These are phyloP conservation scores for Ophiostoma piceae DNA, from an alignment of 2,329 filamentous ascomycete genomes.

Conservation along the genomic window DNA sequence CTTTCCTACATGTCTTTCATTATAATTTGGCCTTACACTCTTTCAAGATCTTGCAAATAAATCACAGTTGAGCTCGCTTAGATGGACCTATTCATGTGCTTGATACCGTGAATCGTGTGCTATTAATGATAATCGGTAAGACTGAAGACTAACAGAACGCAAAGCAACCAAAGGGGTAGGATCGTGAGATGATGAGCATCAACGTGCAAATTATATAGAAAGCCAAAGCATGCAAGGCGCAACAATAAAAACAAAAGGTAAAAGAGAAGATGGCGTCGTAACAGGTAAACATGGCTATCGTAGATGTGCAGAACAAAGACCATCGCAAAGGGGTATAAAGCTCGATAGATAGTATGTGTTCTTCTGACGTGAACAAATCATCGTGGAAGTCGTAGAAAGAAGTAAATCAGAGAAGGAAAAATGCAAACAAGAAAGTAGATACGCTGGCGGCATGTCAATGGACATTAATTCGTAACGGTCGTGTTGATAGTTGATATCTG, in stretches of 20 bases:
- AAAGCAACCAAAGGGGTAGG: background rate
- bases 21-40: background rate
- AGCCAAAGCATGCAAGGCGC: background rate
- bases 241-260: background rate
- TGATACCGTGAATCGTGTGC: background rate
- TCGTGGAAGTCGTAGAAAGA: background rate
- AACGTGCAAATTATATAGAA: background rate
- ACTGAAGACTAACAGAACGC: background rate
- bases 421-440: background rate
- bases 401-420: background rate
- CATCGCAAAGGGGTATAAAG: slow-evolving; percentile 13
- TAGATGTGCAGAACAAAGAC: slow-evolving; percentile 18
- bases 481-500: slow-evolving; percentile 6
- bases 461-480: slow-evolving; percentile 1
- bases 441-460: slow-evolving; percentile 1
- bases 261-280: slow-evolving; percentile 10
- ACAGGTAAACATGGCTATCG: background rate
- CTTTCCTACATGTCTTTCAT: background rate
- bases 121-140: background rate
- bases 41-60: background rate
- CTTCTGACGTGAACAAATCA: background rate
- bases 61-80: background rate
- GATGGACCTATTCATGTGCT: background rate
- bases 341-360: slow-evolving; percentile 13
- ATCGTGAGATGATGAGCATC: background rate